Percentiles rank a stretch among this genome's conserved stretches.
Conservation (phyloP, 1,139 yeast genomes). For the Geotrichum macrosporum region DNA sequence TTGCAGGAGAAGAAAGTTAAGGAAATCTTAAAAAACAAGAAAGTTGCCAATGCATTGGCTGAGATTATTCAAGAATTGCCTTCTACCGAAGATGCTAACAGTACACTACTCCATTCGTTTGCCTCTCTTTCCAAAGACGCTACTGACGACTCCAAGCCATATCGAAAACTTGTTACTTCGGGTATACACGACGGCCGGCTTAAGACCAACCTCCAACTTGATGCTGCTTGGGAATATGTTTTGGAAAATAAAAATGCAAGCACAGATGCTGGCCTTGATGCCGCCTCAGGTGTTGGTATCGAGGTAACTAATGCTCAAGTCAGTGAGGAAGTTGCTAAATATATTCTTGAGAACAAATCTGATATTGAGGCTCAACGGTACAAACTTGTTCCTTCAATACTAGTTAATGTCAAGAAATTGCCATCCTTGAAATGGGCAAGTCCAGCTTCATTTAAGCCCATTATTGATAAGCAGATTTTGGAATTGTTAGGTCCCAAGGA, state of each 20-base stretch:
- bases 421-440: constrained; percentile 88
- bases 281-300: constrained; percentile 70
- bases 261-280: constrained; percentile 51
- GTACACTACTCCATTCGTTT: constrained; percentile 66
- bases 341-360: constrained; percentile 53
- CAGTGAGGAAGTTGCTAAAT: constrained; percentile 51
- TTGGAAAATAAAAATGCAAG: constrained; percentile 21
- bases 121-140: constrained; percentile 49
- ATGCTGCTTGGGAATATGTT: constrained; percentile 71
- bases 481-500: constrained; percentile 87
- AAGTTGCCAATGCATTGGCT: constrained; percentile 66
- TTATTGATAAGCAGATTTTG: constrained; percentile 70
- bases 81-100: constrained; percentile 46
- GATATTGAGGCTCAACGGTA: constrained; percentile 70
- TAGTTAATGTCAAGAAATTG: constrained; percentile 70
- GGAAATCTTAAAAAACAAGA: constrained; percentile 79
- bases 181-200: constrained; percentile 64
- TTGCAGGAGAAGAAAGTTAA: constrained; percentile 40
- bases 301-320: constrained; percentile 65
- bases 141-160: constrained; percentile 28
- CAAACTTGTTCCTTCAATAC: constrained; percentile 64
- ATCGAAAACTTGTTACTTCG: constrained; percentile 51
- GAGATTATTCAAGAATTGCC: constrained; percentile 50
- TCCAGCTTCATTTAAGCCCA: constrained; percentile 79
- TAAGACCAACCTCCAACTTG: constrained; percentile 65